phyloP scores from a whole-genome alignment of 139 green algal genomes.

The Chlamydomonas eustigma region DNA sequence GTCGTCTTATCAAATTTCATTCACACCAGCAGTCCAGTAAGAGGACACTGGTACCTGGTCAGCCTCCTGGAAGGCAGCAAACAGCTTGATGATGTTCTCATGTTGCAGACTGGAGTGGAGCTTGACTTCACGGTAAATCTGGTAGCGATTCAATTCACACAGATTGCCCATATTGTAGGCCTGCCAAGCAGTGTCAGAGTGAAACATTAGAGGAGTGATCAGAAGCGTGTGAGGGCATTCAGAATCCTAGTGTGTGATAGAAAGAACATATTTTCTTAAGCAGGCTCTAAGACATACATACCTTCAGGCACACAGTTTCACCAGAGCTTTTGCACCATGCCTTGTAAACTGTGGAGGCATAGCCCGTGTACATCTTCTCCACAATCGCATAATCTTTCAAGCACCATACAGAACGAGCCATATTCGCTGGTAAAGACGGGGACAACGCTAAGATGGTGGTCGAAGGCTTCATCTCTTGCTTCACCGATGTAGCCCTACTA shows the following conservation, averaged over 20 bases:
- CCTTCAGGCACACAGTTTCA: conserved; percentile 37
- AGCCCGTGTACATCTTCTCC: conserved; percentile 52
- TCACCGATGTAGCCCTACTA: neutral
- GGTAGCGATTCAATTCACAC: conserved; percentile 48
- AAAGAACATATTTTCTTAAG: too few relatives aligned
- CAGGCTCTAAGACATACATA: too few relatives aligned
- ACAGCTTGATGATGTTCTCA: conserved; percentile 53
- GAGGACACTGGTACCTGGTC: conserved; percentile 14
- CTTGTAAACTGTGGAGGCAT: conserved; percentile 46
- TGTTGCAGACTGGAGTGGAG: conserved; percentile 51
- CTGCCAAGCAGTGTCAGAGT: too few relatives aligned
- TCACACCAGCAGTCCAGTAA: neutral
- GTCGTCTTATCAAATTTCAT: too few relatives aligned
- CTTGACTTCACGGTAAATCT: conserved; percentile 43
- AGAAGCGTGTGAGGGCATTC: too few relatives aligned
- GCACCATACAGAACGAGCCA: conserved; percentile 29
- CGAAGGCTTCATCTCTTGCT: neutral
- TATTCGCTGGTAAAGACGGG: conserved; percentile 21
- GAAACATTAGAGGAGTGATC: too few relatives aligned
- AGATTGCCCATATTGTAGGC: conserved; percentile 44
- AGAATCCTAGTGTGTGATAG: too few relatives aligned
- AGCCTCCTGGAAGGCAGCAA: conserved; percentile 44
- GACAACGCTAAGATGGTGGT: neutral
- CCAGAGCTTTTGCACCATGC: conserved; percentile 34
- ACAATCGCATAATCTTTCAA: conserved; percentile 38